Evolutionary conservation across 2,329 filamentous ascomycete species (phyloP).

Genomic region (Fusarium sacchari): DNA sequence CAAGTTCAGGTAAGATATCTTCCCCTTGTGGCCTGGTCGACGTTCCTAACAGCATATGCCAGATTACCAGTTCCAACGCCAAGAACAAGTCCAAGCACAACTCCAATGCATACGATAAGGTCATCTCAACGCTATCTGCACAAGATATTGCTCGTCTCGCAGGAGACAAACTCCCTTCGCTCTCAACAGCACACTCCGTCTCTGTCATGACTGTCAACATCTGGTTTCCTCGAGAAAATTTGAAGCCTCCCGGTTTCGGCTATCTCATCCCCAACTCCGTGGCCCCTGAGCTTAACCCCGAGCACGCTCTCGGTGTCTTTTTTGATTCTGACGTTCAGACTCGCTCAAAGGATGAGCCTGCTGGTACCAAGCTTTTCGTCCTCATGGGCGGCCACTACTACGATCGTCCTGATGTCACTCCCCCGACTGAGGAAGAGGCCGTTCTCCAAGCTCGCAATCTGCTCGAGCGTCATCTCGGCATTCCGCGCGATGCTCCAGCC

Average conservation of each 20-base stretch:
- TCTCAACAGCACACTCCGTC: conserved; percentile 70
- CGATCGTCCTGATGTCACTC: conserved; percentile 55
- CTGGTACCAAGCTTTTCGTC: conserved; percentile 87
- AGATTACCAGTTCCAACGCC: conserved; percentile 31
- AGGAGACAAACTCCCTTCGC: conserved; percentile 54
- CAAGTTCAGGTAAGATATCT: conserved; percentile 54
- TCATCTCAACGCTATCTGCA: conserved; percentile 71
- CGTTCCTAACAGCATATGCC: neutral
- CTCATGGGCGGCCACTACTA: conserved; percentile 97
- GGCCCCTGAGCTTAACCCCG: conserved; percentile 77
- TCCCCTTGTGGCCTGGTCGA: neutral
- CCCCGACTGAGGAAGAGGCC: conserved; percentile 72
- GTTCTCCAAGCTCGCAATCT: conserved; percentile 75
- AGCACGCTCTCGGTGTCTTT: conserved; percentile 87
- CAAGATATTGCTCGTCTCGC: conserved; percentile 55
- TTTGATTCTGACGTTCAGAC: conserved; percentile 77
- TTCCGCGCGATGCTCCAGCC: conserved; percentile 67
- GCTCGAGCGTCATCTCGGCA: conserved; percentile 78
- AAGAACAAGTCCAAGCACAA: neutral
- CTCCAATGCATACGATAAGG: conserved; percentile 59
- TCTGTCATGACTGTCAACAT: conserved; percentile 94
- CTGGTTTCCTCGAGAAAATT: conserved; percentile 74
- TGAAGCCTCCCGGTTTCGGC: conserved; percentile 81
- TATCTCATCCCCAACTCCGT: conserved; percentile 87
- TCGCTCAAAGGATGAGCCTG: conserved; percentile 62